These are phyloP conservation scores for Ottelia alismoides DNA, from an alignment of 106 monocot species.

Conservation along the genomic window DNA sequence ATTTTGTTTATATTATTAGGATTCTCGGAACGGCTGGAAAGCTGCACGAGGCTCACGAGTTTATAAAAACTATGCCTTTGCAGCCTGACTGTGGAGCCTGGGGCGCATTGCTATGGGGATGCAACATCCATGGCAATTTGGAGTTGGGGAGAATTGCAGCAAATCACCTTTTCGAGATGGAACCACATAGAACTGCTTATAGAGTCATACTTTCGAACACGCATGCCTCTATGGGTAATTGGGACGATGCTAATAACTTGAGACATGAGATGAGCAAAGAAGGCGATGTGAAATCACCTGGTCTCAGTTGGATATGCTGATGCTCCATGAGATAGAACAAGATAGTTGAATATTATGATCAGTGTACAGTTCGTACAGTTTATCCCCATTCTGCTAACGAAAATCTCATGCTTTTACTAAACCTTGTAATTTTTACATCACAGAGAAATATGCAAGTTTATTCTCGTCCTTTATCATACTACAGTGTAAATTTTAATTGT, in stretches of 20 bases:
- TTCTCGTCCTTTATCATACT: too few relatives aligned
- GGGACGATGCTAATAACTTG: slow-evolving; percentile 29
- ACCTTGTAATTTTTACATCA: too few relatives aligned
- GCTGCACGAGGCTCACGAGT: slow-evolving; percentile 42
- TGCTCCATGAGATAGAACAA: neutral
- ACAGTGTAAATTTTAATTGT: too few relatives aligned
- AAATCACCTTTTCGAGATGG: slow-evolving; percentile 21
- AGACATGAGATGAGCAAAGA: slow-evolving; percentile 21
- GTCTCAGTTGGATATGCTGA: slow-evolving; percentile 34
- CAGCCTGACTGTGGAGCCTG: slow-evolving; percentile 37
- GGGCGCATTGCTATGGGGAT: slow-evolving; percentile 70
- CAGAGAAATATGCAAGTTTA: too few relatives aligned
- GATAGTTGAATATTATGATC: too few relatives aligned
- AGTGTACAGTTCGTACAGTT: too few relatives aligned
- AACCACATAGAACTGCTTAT: slow-evolving; percentile 38
- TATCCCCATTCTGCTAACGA: too few relatives aligned
- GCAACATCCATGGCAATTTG: slow-evolving; percentile 34
- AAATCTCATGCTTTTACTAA: too few relatives aligned
- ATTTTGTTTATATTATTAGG: slow-evolving; percentile 67
- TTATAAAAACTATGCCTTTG: slow-evolving; percentile 43
- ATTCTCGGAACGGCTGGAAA: slow-evolving; percentile 36
- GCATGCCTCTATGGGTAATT: slow-evolving; percentile 41
- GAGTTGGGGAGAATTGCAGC: slow-evolving; percentile 36
- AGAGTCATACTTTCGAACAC: slow-evolving; percentile 63
- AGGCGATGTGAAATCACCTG: slow-evolving; percentile 28